Conservation (phyloP, 495 filamentous ascomycete genomes). For the Trichoderma parareesei region DNA sequence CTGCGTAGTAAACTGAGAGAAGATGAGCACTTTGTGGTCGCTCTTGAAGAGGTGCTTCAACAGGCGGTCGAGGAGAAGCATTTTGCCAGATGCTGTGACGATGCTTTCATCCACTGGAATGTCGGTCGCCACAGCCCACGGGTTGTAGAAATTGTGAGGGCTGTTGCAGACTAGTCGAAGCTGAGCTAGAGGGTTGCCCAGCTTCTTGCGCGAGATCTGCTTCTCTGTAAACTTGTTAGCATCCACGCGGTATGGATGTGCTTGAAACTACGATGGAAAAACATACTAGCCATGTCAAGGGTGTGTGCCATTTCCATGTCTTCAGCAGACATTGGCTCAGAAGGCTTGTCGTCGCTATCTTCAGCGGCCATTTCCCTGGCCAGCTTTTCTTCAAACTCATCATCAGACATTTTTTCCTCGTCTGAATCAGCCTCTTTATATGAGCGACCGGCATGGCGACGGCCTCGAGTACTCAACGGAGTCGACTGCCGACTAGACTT, state of each 20-base stretch:
- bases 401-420: slow-evolving; percentile 65
- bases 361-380: slow-evolving; percentile 50
- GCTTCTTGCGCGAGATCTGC: slow-evolving; percentile 83
- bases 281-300: slow-evolving; percentile 69
- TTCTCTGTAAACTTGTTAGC: slow-evolving; percentile 40
- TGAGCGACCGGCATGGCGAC: slow-evolving; percentile 27
- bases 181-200: slow-evolving; percentile 92
- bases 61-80: slow-evolving; percentile 85
- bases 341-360: slow-evolving; percentile 40
- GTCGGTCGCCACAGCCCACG: slow-evolving; percentile 53
- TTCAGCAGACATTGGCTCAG: slow-evolving; percentile 36
- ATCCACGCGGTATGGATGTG: not conserved
- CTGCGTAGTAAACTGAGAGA: slow-evolving; percentile 92
- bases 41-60: slow-evolving; percentile 65
- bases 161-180: slow-evolving; percentile 86
- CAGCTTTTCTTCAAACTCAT: slow-evolving; percentile 62
- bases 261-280: not conserved
- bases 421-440: slow-evolving; percentile 43
- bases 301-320: slow-evolving; percentile 63
- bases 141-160: slow-evolving; percentile 95
- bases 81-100: slow-evolving; percentile 83
- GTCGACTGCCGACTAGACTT: slow-evolving; percentile 67
- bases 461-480: slow-evolving; percentile 46
- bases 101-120: slow-evolving; percentile 63
- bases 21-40: slow-evolving; percentile 88